phyloP scores from a whole-genome alignment of 2,329 filamentous ascomycete genomes.

The Nigrospora oryzae region DNA sequence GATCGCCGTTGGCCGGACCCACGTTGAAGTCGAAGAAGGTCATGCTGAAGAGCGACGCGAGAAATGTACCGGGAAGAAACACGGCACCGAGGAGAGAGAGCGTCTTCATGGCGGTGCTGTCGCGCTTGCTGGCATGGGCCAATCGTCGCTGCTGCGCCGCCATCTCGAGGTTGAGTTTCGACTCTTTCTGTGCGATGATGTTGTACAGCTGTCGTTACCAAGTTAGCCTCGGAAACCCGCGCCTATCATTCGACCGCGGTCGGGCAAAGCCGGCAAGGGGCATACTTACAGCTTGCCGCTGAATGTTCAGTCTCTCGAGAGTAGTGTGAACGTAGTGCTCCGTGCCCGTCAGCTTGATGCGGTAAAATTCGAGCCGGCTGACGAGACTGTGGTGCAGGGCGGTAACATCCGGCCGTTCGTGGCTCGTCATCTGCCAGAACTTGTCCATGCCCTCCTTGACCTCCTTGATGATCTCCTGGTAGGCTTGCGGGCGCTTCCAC shows the following conservation, averaged over 20 bases:
- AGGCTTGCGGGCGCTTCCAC: conserved; percentile 56
- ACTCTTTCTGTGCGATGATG: conserved; percentile 57
- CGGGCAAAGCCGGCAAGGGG: too few relatives aligned
- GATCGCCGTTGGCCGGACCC: conserved; percentile 7
- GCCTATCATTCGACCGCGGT: too few relatives aligned
- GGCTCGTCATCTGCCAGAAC: conserved; percentile 25
- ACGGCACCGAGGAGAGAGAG: conserved; percentile 55
- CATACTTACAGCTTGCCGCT: conserved; percentile 47
- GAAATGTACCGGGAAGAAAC: conserved; percentile 54
- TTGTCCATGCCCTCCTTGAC: conserved; percentile 38
- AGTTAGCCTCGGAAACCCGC: not conserved
- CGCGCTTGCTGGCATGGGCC: conserved; percentile 51
- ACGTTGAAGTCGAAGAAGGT: conserved; percentile 56
- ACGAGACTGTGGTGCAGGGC: conserved; percentile 42
- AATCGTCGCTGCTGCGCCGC: conserved; percentile 51
- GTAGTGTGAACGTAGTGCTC: conserved; percentile 57
- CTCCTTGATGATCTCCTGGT: conserved; percentile 42
- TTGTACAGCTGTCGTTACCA: conserved; percentile 46
- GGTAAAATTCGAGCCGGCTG: conserved; percentile 50
- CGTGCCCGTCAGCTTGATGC: conserved; percentile 50
- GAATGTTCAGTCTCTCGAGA: conserved; percentile 50
- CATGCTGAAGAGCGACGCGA: conserved; percentile 58
- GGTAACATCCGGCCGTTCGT: conserved; percentile 10
- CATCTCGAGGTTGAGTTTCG: conserved; percentile 55
- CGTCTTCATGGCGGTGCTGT: conserved; percentile 58